Base-by-base conservation (phyloP, 768 basidiomycete species). In the Phanerodontia chrysosporium region DNA sequence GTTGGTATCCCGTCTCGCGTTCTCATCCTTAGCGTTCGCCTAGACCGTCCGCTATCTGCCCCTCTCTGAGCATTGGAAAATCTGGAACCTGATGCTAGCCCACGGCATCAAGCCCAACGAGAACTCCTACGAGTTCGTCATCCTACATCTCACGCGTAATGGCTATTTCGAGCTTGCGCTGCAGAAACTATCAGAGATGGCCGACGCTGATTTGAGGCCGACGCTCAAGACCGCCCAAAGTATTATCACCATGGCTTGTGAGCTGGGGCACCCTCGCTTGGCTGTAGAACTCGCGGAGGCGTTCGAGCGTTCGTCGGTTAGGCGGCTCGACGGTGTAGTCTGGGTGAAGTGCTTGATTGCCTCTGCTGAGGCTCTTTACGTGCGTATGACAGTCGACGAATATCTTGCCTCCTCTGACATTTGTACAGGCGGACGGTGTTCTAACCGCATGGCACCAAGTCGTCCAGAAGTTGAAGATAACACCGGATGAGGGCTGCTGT, bases 401-500 rank as follows among this genome's bases (percentile, higher is more conserved):
- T 45, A 24, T 53, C 39, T 18, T 42, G 4, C 16, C 16, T 12
- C 18, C 18, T 42, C 39, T 42, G 18, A 49, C 1, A n/a, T 13
- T 14, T 42, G 6, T 21, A 46, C 60, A 95, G 92, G 74, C 77
- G 12, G 84, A 89, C 13, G 93, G 92, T 21, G 83, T 89, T 3
- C 58, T 75, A 27, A 66, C 70, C 49, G 83, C 82, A 45, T 95
- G 91, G 92, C 65, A 80, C 10, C 78, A 78, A 30, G 74, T 83
- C 29, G 81, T 86, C 1, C 70, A 80, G 18, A 75, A 78, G 14
- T 69, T 83, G 22, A 74, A 76, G 51, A 65, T 88, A 45, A 73
- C 75, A 3, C 90, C 89, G 0, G 86, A 90, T 62, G 91, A 95
- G 74, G 92, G 92, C 0, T 70, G 87, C 27, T 86, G 87, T 63